phyloP scores from a whole-genome alignment of 2,329 filamentous ascomycete genomes.

The Claviceps paspali region DNA sequence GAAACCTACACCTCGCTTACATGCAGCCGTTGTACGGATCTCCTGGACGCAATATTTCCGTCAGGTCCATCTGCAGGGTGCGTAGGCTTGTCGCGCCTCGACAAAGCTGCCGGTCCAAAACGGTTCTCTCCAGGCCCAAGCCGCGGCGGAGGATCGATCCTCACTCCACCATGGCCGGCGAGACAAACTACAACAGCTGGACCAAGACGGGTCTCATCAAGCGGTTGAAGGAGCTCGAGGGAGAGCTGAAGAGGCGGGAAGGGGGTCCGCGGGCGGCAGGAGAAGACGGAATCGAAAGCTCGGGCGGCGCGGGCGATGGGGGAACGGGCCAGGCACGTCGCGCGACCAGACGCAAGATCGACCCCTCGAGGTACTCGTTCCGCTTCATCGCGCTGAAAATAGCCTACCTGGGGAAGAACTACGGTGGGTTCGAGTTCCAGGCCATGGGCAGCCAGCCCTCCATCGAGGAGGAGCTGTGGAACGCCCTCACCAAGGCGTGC shows the following conservation, averaged over 20 bases:
- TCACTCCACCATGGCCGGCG: constrained; percentile 15
- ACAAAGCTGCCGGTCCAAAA: constrained; percentile 3
- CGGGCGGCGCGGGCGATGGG: no score
- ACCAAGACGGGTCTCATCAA: constrained; percentile 51
- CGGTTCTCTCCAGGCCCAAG: constrained; percentile 5
- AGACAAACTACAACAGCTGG: constrained; percentile 47
- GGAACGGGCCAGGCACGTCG: constrained; percentile 27
- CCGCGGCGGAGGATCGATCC: not conserved
- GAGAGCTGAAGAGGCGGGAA: constrained; percentile 43
- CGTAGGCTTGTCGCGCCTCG: constrained; percentile 1
- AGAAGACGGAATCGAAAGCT: no score
- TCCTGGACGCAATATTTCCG: constrained; percentile 14
- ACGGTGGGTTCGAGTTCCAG: constrained; percentile 88
- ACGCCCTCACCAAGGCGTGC: constrained; percentile 66
- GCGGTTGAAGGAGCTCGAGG: constrained; percentile 53
- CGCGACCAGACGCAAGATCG: constrained; percentile 39
- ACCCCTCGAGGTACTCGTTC: constrained; percentile 68
- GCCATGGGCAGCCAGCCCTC: constrained; percentile 57
- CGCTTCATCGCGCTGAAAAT: constrained; percentile 83
- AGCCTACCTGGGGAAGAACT: constrained; percentile 79
- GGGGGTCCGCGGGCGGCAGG: no score
- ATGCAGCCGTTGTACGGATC: constrained; percentile 14
- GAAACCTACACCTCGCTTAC: constrained; percentile 7
- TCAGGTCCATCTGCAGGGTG: constrained; percentile 9
- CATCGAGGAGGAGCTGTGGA: constrained; percentile 89